Evolutionary conservation across 495 filamentous ascomycete genomes (phyloP).

Genomic region (Annulohypoxylon nitens): DNA sequence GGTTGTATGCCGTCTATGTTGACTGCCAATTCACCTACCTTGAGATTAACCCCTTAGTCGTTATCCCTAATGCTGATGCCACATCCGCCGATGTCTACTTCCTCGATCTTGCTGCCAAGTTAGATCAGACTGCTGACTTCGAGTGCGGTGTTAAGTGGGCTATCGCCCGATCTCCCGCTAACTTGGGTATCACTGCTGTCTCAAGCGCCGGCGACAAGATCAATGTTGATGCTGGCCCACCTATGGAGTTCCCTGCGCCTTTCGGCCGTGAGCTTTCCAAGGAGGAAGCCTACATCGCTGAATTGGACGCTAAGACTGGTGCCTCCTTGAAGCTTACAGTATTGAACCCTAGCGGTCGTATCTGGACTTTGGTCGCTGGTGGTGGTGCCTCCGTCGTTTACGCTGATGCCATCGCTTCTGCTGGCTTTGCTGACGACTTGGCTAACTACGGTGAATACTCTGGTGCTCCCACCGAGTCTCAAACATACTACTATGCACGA

Average conservation of each 20-base stretch:
- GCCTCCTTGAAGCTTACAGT: slow-evolving; percentile 98
- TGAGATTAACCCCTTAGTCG: slow-evolving; percentile 99
- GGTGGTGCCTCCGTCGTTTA: slow-evolving; percentile 99
- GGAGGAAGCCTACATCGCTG: slow-evolving; percentile 98
- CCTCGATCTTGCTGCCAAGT: slow-evolving; percentile 97
- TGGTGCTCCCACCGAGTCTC: slow-evolving; percentile 95
- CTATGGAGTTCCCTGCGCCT: slow-evolving; percentile 98
- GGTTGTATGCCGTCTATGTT: slow-evolving; percentile 81
- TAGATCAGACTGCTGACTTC: slow-evolving; percentile 99
- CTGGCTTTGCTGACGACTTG: slow-evolving; percentile 94
- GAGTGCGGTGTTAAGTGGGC: slow-evolving; percentile 99
- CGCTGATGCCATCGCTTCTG: slow-evolving; percentile 97
- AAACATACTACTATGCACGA: slow-evolving; percentile 97
- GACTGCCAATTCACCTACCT: slow-evolving; percentile 99
- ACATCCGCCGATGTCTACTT: slow-evolving; percentile 97
- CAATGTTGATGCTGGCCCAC: slow-evolving; percentile 95
- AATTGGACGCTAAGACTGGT: slow-evolving; percentile 98
- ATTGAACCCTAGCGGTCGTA: slow-evolving; percentile 88
- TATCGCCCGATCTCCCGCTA: slow-evolving; percentile 86
- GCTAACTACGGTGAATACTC: slow-evolving; percentile 99
- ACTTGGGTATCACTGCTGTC: slow-evolving; percentile 79
- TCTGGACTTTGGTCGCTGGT: slow-evolving; percentile 99
- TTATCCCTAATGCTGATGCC: slow-evolving; percentile 91
- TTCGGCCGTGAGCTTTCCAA: slow-evolving; percentile 98
- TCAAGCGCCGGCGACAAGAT: slow-evolving; percentile 76